These are phyloP conservation scores for Solanum lycopersicoides DNA, from an alignment of 257 asterid genomes.

Conservation along the genomic window DNA sequence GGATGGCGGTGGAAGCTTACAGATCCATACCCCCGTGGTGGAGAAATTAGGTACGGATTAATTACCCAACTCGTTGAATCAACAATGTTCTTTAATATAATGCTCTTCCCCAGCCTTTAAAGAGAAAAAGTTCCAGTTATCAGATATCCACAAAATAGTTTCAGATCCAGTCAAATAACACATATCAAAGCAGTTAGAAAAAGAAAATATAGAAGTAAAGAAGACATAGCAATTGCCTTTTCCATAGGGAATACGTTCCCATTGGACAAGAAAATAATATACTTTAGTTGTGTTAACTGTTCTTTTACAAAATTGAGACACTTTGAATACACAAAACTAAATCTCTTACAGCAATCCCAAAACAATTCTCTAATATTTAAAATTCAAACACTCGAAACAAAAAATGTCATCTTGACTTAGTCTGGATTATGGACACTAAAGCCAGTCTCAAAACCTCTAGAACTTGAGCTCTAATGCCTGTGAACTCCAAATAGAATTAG, in stretches of 20 bases:
- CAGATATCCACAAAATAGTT: not conserved
- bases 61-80: not conserved
- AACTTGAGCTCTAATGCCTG: conserved; percentile 26
- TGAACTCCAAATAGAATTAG: conserved; percentile 43
- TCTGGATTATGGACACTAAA: conserved; percentile 8
- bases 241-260: not conserved
- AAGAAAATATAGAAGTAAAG: not conserved
- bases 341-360: not conserved
- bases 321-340: not conserved
- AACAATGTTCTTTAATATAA: not conserved
- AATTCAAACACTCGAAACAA: not conserved
- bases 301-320: not conserved
- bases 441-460: conserved; percentile 40
- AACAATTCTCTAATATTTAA: not conserved
- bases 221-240: not conserved
- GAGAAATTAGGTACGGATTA: not conserved
- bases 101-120: not conserved
- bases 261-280: not conserved
- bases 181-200: not conserved
- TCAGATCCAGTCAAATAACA: not conserved
- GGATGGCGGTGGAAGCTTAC: not conserved
- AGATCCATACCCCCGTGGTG: not conserved
- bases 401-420: not conserved
- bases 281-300: not conserved
- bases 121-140: not conserved